Base-by-base conservation (phyloP, 2,329 filamentous ascomycete genomes). In the Ustulina deusta region DNA sequence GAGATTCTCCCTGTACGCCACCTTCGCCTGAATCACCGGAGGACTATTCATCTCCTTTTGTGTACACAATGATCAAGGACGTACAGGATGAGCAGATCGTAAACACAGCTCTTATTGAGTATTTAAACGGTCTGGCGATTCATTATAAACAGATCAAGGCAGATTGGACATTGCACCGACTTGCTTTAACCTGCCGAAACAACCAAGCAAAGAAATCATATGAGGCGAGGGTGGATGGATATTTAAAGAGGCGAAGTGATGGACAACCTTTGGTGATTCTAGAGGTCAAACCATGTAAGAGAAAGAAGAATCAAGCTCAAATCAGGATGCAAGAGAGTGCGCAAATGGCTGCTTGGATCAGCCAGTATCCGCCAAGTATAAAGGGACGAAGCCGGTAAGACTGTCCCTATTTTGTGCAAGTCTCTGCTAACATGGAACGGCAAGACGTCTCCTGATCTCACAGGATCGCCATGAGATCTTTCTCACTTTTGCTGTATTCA, bases 211-310 rank as follows among this genome's bases (percentile, higher is more conserved):
- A 66, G 15, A 57, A n/a, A n/a, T n/a, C 42, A 17, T 66, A 62
- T 20, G 63, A 66, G 48, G 63, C 63, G n/a, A 66, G 63, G 13
- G 63, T 66, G 10, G 63, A 66, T 32, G 63, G 63, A 6, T 57
- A 34, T 4, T 32, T 66, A 2, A 4, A 6, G 25, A 34, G 52
- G 4, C 61, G 61, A 25, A 2, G 2, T 20, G 51, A 56, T n/a
- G 3, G 5, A 1, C 0, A 29, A 4, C 38, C 56, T 5, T 22
- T 55, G 11, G 29, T 6, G 5, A 55, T 65, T 3, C 2, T 65
- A 1, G 56, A 65, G 22, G 62, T 65, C 20, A 65, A 65, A 20
- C 55, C 62, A 2, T 58, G 25, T 34, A 1, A 0, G 2, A 36
- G 52, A n/a, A 10, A 7, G 0, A 15, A 2, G 29, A 66, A 61